Evolutionary conservation across 495 filamentous ascomycete species (phyloP).

Genomic region (Penicillium diatomitis): DNA sequence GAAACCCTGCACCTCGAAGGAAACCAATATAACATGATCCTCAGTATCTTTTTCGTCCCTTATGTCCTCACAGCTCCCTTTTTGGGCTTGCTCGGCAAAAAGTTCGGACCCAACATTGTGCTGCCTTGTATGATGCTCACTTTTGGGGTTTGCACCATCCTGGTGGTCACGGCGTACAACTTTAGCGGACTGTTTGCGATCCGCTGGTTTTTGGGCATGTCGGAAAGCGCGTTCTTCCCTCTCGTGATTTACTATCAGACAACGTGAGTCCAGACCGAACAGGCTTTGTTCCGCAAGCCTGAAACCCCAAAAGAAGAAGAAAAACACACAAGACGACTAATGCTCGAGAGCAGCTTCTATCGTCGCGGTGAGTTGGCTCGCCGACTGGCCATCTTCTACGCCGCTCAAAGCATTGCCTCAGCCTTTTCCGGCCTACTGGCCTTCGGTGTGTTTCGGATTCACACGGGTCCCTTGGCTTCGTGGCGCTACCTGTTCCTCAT

Average conservation of each 20-base stretch:
- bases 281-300: not conserved
- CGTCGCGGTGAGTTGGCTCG: conserved; percentile 66
- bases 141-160: conserved; percentile 51
- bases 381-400: conserved; percentile 71
- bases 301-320: too few species aligned
- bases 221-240: conserved; percentile 68
- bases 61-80: conserved; percentile 63
- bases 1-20: conserved; percentile 44
- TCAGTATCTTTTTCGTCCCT: conserved; percentile 71
- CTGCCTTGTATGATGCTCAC: conserved; percentile 60
- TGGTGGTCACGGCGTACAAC: conserved; percentile 47
- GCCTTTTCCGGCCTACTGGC: conserved; percentile 68
- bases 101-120: conserved; percentile 52
- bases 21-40: conserved; percentile 61
- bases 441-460: conserved; percentile 68
- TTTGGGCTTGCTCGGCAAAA: conserved; percentile 60
- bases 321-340: not conserved
- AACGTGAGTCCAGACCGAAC: conserved; percentile 11
- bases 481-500: conserved; percentile 78
- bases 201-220: conserved; percentile 53
- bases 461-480: conserved; percentile 36
- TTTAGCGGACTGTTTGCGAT: conserved; percentile 57
- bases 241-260: conserved; percentile 53
- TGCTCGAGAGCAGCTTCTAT: conserved; percentile 43
- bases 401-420: conserved; percentile 62